phyloP scores from a whole-genome alignment of 2,329 filamentous ascomycete genomes.

The Cercospora beticola region DNA sequence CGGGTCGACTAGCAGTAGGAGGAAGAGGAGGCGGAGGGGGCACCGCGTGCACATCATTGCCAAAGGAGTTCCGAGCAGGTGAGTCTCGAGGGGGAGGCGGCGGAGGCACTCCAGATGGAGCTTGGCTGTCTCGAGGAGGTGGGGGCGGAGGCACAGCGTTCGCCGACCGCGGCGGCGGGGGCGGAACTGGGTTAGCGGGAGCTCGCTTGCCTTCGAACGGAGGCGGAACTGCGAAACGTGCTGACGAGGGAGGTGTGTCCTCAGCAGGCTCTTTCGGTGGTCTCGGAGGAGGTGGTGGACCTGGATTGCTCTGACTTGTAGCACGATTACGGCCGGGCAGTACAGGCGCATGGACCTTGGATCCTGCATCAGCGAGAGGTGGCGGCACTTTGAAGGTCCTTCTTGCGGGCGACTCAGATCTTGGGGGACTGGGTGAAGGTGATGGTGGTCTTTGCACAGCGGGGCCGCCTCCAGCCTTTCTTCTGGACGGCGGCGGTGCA shows the following conservation, averaged over 20 bases:
- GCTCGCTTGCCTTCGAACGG: slow-evolving; percentile 67
- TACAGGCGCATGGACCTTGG: slow-evolving; percentile 44
- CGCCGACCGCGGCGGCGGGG: slow-evolving; percentile 24
- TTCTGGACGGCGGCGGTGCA: slow-evolving; percentile 50
- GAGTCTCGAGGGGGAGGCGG: slow-evolving; percentile 61
- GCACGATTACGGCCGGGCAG: slow-evolving; percentile 58
- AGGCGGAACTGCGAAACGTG: slow-evolving; percentile 73
- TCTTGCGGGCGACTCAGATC: slow-evolving; percentile 69
- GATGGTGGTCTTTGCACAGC: slow-evolving; percentile 48
- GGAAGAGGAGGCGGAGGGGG: slow-evolving; percentile 40
- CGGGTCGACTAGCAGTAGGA: slow-evolving; percentile 31
- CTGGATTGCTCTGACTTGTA: slow-evolving; percentile 32
- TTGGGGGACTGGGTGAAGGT: slow-evolving; percentile 60
- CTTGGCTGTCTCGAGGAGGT: slow-evolving; percentile 42
- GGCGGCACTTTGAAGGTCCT: slow-evolving; percentile 81
- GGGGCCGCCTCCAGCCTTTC: slow-evolving; percentile 38
- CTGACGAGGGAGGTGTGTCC: slow-evolving; percentile 35
- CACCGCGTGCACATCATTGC: slow-evolving; percentile 29
- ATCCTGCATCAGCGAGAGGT: slow-evolving; percentile 84
- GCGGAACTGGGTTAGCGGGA: slow-evolving; percentile 67
- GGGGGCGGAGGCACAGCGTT: slow-evolving; percentile 59
- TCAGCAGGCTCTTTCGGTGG: slow-evolving; percentile 59
- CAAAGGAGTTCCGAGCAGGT: slow-evolving; percentile 48
- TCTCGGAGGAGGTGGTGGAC: slow-evolving; percentile 50
- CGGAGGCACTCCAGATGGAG: slow-evolving; percentile 38